Conservation (phyloP, 2,329 filamentous ascomycete species). For the Monosporascus sp. region DNA sequence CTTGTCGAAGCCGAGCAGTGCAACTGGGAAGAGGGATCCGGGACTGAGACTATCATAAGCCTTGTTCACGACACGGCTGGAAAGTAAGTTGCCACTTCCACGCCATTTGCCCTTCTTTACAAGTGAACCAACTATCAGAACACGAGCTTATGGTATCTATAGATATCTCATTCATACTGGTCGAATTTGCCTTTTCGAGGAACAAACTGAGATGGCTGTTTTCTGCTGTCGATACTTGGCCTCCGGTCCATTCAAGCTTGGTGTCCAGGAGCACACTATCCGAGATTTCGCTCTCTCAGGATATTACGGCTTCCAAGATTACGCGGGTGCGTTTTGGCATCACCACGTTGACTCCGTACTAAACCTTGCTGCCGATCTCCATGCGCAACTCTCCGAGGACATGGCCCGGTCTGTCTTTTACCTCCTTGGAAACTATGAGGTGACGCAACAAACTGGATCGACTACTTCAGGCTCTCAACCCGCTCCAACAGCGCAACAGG, state of each 20-base stretch:
- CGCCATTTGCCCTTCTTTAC: background rate
- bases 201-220: background rate
- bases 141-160: background rate
- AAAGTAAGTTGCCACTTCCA: background rate
- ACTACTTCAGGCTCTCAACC: background rate
- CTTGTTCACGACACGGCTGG: constrained; percentile 2
- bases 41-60: background rate
- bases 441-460: background rate
- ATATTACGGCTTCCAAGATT: background rate
- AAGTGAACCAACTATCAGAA: background rate
- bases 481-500: background rate
- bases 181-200: background rate
- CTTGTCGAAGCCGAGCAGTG: constrained; percentile 3
- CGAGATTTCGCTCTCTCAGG: background rate
- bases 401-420: background rate
- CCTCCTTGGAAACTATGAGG: too few relatives aligned
- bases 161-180: background rate
- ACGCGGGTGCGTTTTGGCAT: background rate
- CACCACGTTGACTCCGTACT: background rate
- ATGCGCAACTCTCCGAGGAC: background rate
- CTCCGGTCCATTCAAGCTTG: background rate
- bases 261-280: background rate
- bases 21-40: background rate
- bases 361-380: background rate
- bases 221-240: background rate